Evolutionary conservation across 345 rosid species (phyloP), one percentile per base, ranked within the genome.

Genomic region (Microthlaspi erraticum): DNA sequence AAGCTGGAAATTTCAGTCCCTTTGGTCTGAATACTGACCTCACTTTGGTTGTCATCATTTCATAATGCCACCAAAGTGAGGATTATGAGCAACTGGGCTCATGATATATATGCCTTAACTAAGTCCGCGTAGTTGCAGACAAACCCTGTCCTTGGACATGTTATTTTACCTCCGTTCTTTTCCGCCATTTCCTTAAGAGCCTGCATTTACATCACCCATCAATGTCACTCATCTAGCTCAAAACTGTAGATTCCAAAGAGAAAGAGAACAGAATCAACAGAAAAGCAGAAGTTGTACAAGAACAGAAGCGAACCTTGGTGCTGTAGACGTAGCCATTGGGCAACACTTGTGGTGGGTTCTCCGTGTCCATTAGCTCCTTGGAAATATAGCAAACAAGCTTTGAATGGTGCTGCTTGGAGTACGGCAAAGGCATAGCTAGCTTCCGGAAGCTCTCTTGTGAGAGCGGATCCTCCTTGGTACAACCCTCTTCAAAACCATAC

Each of bases 241-340:
- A 44, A 16, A 33, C 20, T 23, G 19, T 26, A 66, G 63, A 51
- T 52, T 67, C 68, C 37, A 38, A 50, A 16, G 31, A 19, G 45
- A 52, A 16, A 75, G 44, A 3, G 37, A 48, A 29, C 52, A 32
- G 29, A 14, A 32, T 58, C 52, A 65, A 8, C 33, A 32, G 19
- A 51, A 32, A 53, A 59, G 33, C 23, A 54, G n/a, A 50, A 29
- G 43, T 14, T 13, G 46, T 46, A 67, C 31, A 18, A 48, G 17
- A 48, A 64, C 23, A 51, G 41, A 45, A 64, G 54, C 29, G 57
- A 74, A 94, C 99, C 99, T 91, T 94, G 16, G 95, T 73, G 79
- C 98, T 89, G 83, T 94, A 91, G 68, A 89, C 96, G 68, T 89
- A 85, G 80, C 97, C 99, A 64, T 91, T 94, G 50, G 99, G 99